Base-by-base conservation (phyloP, 139 green algal species). In the Ettlia oleoabundans region DNA sequence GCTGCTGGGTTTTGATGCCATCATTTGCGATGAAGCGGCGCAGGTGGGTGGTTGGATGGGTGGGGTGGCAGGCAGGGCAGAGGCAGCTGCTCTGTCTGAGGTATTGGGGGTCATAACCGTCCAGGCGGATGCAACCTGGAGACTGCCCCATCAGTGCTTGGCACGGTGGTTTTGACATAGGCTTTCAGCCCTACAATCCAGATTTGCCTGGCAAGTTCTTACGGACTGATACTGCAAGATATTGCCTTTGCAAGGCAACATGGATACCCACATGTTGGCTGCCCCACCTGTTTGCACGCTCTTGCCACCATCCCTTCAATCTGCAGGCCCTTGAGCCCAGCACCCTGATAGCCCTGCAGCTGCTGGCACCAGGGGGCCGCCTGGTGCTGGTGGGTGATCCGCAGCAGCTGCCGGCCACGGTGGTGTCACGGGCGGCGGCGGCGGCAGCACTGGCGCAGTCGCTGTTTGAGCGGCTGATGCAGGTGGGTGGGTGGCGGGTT, bases 321-420 rank as follows among this genome's bases (percentile, higher is more conserved):
- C n/a, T 81, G 13, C 91, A 96, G 85, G 92, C 93, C 9, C 80
- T 97, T 76, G 94, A 97, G 85, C 93, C 93, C 42, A 91, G 92
- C 30, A 86, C 89, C 4, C 78, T 84, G n/a, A 77, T 84, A 18
- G 61, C 78, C 32, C 78, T 84, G 35, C 78, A 84, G 65, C 77
- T 95, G 80, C 86, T 96, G 40, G 35, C 80, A 30, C 70, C 82
- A 1, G 38, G 42, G 0, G 35, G 64, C 26, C 84, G 87, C 73
- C 86, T 89, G 42, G 89, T 96, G 35, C 82, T 97, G 79, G 94
- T 98, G 83, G 96, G 96, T 0, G 96, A 98, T 85, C 95, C 95
- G 9, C 91, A 95, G 88, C 96, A 98, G 89, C 91, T 98, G 84
- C 96, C 96, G 30, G 94, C 96, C 78, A 98, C 96, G 0, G 85